These are phyloP conservation scores for Sergeia podlipaevii DNA, from an alignment of 208 protist genomes.

Conservation along the genomic window DNA sequence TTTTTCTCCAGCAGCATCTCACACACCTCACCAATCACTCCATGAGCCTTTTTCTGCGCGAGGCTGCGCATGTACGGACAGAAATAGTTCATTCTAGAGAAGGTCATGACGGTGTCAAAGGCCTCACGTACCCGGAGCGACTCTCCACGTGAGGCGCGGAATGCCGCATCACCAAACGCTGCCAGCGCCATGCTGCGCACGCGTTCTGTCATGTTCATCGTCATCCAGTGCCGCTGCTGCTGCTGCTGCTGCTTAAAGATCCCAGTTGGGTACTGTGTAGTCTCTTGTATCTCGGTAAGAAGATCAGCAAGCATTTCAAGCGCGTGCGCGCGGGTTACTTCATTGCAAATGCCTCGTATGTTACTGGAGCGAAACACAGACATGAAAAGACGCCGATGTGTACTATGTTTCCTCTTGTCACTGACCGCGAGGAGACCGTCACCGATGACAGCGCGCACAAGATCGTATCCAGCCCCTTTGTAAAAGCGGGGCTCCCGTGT, in stretches of 20 bases:
- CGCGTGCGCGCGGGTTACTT: slow-evolving; percentile 34
- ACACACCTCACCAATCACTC: slow-evolving; percentile 23
- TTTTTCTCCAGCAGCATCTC: slow-evolving; percentile 28
- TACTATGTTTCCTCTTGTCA: slow-evolving; percentile 35
- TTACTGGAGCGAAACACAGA: slow-evolving; percentile 37
- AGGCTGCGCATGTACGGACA: slow-evolving; percentile 41
- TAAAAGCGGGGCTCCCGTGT: slow-evolving; percentile 28
- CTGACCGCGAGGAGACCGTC: slow-evolving; percentile 35
- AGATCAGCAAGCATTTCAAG: slow-evolving; percentile 31
- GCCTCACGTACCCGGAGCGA: slow-evolving; percentile 25
- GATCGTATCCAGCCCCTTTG: slow-evolving; percentile 46
- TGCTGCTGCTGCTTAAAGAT: slow-evolving; percentile 25
- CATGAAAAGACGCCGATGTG: slow-evolving; percentile 37
- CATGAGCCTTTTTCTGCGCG: slow-evolving; percentile 26
- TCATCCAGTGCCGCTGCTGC: slow-evolving; percentile 18
- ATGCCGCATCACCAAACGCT: slow-evolving; percentile 43
- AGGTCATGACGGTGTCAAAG: slow-evolving; percentile 36
- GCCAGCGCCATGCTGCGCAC: slow-evolving; percentile 45
- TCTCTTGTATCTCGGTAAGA: too few relatives aligned
- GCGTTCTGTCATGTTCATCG: slow-evolving; percentile 33
- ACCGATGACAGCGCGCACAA: slow-evolving; percentile 47
- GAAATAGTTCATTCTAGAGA: slow-evolving; percentile 50
- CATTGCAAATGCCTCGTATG: slow-evolving; percentile 38
- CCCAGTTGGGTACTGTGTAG: too few relatives aligned
- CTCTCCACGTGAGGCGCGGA: slow-evolving; percentile 34